Evolutionary conservation across 2,329 filamentous ascomycete species (phyloP).

Genomic region (Amesomyces nigricolor): DNA sequence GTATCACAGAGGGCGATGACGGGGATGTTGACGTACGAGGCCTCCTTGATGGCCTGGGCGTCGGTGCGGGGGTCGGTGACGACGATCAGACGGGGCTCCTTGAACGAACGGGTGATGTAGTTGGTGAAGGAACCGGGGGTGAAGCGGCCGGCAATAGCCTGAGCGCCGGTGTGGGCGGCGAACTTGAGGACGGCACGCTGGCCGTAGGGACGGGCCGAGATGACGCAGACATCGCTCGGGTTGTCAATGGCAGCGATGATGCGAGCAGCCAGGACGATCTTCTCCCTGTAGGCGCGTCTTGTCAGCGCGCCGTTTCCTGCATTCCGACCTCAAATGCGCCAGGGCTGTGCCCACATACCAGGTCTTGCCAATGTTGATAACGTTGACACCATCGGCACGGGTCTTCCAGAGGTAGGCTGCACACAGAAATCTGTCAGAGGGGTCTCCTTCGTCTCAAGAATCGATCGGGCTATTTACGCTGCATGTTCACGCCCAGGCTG

Average conservation of each 20-base stretch:
- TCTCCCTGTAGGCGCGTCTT: constrained; percentile 64
- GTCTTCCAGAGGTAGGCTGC: constrained; percentile 96
- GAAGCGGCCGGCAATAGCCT: constrained; percentile 98
- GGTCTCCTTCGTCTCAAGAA: background rate
- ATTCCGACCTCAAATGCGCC: background rate
- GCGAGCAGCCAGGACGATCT: constrained; percentile 96
- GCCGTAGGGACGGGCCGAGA: constrained; percentile 98
- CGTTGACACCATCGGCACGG: constrained; percentile 94
- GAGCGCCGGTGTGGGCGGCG: constrained; percentile 94
- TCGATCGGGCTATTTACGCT: constrained; percentile 25
- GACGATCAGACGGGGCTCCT: constrained; percentile 98
- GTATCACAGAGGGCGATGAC: constrained; percentile 99
- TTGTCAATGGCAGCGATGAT: constrained; percentile 99
- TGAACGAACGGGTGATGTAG: constrained; percentile 99
- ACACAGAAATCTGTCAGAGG: constrained; percentile 75
- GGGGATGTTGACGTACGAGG: constrained; percentile 99
- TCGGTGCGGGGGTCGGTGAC: constrained; percentile 99
- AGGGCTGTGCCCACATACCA: constrained; percentile 59
- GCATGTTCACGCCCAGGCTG: constrained; percentile 86
- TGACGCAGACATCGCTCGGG: constrained; percentile 98
- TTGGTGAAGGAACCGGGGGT: constrained; percentile 99
- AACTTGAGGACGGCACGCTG: constrained; percentile 99
- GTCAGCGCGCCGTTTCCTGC: background rate
- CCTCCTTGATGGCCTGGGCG: constrained; percentile 99
- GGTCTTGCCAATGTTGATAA: constrained; percentile 99